A percentile compares a stretch with the other conserved stretches of the same genome.
Conservation (phyloP, 1,139 yeast species). For the Saccharomycopsis crataegensis region DNA sequence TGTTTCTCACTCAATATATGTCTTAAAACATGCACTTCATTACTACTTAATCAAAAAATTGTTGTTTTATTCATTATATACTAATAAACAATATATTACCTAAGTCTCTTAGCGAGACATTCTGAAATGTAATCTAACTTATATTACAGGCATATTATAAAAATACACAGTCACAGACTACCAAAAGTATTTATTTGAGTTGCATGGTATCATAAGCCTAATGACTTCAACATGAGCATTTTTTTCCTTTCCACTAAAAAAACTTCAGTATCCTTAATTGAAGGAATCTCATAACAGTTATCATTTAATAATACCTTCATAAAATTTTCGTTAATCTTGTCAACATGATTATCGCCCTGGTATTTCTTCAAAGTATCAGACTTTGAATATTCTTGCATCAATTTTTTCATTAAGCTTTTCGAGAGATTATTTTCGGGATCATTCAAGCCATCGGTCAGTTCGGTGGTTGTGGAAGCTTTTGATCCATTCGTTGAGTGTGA, state of each 20-base stretch:
- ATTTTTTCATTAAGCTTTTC: not conserved
- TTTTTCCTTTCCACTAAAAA: slow-evolving; percentile 15
- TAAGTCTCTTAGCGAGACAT: too few species aligned
- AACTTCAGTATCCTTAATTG: slow-evolving; percentile 9
- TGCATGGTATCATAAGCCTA: not conserved
- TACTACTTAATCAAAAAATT: too few species aligned
- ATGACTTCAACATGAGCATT: slow-evolving; percentile 9
- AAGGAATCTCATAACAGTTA: not conserved
- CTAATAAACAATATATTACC: too few species aligned
- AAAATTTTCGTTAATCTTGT: not conserved
- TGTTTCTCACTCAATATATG: too few species aligned
- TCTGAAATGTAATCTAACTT: too few species aligned
- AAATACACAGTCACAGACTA: too few species aligned
- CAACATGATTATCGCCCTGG: not conserved
- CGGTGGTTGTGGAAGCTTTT: not conserved
- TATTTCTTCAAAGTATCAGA: not conserved
- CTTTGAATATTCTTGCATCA: not conserved
- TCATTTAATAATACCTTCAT: not conserved
- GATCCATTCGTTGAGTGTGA: not conserved
- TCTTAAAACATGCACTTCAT: too few species aligned
- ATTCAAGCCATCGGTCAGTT: not conserved
- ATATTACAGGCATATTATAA: too few species aligned
- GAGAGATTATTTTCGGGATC: not conserved
- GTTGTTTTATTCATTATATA: too few species aligned
- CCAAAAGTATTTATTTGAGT: too few species aligned